Base-by-base conservation (phyloP, 768 basidiomycete genomes). In the Coprinellus micaceus region DNA sequence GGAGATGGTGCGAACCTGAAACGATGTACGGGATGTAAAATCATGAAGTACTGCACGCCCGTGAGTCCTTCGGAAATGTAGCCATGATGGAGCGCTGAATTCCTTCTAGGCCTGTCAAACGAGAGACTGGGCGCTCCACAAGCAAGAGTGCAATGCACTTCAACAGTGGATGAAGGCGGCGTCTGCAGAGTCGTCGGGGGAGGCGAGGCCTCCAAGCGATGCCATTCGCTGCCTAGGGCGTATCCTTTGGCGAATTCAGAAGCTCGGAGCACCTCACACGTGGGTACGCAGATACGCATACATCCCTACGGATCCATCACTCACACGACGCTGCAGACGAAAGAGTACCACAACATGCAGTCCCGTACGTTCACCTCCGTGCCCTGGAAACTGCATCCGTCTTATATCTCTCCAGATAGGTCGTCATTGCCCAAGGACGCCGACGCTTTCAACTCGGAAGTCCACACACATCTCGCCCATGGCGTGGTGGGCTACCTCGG, bases 151-250 rank as follows among this genome's bases (percentile, higher is more conserved):
- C 64, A 56, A 59, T 4, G 86, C 91, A 0, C 71, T 95, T 9
- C 77, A 77, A 53, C 72, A 70, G 52, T 87, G 85, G 88, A 74
- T 56, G 15, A 41, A 73, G 1, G 67, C 75, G 26, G 63, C 73
- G 15, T 82, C 82, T 4, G 78, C 81, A 2, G 80, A 80, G 2
- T 58, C 77, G 3, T 17, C 41, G 17, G 50, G 40, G n/a, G 45
- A 28, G 17, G 48, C 56, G 6, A 58, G 77, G 3, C 63, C 87
- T 17, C 91, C 94, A 0, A 84, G 79, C 29, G 94, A 96, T 56
- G 89, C 88, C 1, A 77, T 96, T 10, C 73, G 95, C 50, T 88
- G 86, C 60, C 71, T 98, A 13, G 92, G 82, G 0, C 81, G 93
- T 40, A 76, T 95, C 17, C 63, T 93, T 26, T 91, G 88, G 87